These are phyloP conservation scores for Vanrija sp. DNA, from an alignment of 1,284 basidiomycete species.

Conservation along the genomic window DNA sequence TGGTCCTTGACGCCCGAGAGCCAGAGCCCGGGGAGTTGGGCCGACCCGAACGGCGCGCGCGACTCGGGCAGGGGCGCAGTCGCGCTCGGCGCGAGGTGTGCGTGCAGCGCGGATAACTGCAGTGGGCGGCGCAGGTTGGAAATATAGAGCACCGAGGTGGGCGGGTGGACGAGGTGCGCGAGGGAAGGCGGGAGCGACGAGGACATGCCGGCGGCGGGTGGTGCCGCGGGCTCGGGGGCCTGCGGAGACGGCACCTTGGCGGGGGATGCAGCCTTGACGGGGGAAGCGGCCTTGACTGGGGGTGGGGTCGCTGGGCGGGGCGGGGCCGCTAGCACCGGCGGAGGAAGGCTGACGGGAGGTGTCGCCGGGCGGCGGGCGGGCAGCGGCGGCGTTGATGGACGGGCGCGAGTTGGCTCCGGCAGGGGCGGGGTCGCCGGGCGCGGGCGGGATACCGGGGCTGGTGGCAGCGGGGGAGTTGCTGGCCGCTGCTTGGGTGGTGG, in stretches of 20 bases:
- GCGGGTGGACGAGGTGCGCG: slow-evolving; percentile 37
- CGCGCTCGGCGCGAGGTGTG: not conserved
- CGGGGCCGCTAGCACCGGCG: not conserved
- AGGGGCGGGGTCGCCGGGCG: not conserved
- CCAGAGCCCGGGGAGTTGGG: slow-evolving; percentile 40
- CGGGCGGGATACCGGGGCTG: not conserved
- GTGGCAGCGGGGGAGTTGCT: not conserved
- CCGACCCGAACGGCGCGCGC: slow-evolving; percentile 24
- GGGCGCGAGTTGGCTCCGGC: too few relatives aligned
- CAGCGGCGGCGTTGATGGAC: too few relatives aligned
- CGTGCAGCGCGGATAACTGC: slow-evolving; percentile 15
- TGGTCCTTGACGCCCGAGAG: slow-evolving; percentile 45
- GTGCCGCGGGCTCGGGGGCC: too few relatives aligned
- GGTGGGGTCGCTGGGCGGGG: slow-evolving; percentile 4
- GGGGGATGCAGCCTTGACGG: too few relatives aligned
- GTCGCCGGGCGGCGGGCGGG: not conserved
- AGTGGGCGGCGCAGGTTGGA: slow-evolving; percentile 46
- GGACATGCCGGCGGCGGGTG: not conserved
- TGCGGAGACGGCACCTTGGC: too few relatives aligned
- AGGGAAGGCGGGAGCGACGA: slow-evolving; percentile 28
- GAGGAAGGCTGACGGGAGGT: not conserved
- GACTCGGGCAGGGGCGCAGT: slow-evolving; percentile 16
- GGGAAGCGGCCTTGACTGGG: not conserved
- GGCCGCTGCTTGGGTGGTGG: not conserved
- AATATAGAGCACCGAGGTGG: slow-evolving; percentile 43